phyloP scores from a whole-genome alignment of 2,329 filamentous ascomycete genomes.

The Cladophialophora exuberans region DNA sequence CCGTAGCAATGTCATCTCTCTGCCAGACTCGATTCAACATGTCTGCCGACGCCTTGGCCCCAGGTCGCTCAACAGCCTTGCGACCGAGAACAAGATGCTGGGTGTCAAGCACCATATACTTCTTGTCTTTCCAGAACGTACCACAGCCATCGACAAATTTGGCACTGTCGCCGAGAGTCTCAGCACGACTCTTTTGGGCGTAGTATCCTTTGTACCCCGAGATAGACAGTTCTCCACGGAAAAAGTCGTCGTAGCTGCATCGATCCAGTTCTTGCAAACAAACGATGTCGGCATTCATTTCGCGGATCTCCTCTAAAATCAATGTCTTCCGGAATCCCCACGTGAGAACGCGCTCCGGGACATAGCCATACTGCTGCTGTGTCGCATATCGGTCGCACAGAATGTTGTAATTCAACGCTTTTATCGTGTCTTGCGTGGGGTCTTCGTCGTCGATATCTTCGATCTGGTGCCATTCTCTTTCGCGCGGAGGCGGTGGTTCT shows the following conservation, averaged over 20 bases:
- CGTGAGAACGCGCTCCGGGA: conserved; percentile 74
- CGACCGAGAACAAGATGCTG: conserved; percentile 90
- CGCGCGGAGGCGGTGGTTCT: conserved; percentile 78
- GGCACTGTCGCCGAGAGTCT: conserved; percentile 89
- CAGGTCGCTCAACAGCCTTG: conserved; percentile 88
- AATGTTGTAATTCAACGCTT: conserved; percentile 92
- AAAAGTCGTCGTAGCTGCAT: conserved; percentile 88
- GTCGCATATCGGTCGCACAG: conserved; percentile 94
- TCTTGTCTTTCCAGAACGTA: conserved; percentile 93
- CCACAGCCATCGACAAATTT: conserved; percentile 94
- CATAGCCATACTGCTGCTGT: conserved; percentile 83
- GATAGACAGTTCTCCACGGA: conserved; percentile 82
- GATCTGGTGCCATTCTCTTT: conserved; percentile 78
- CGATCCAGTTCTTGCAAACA: conserved; percentile 93
- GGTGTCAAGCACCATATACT: conserved; percentile 92
- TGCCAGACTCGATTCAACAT: conserved; percentile 99
- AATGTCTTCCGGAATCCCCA: conserved; percentile 87
- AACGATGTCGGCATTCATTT: conserved; percentile 82
- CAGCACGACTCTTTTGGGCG: conserved; percentile 85
- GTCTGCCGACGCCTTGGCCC: conserved; percentile 96
- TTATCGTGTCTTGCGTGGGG: conserved; percentile 66
- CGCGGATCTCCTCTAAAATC: conserved; percentile 80
- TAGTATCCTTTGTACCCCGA: conserved; percentile 93
- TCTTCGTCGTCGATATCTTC: conserved; percentile 58
- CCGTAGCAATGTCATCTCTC: conserved; percentile 92